Evolutionary conservation across 2,329 filamentous ascomycete species (phyloP).

Genomic region (Cryphonectria parasitica): DNA sequence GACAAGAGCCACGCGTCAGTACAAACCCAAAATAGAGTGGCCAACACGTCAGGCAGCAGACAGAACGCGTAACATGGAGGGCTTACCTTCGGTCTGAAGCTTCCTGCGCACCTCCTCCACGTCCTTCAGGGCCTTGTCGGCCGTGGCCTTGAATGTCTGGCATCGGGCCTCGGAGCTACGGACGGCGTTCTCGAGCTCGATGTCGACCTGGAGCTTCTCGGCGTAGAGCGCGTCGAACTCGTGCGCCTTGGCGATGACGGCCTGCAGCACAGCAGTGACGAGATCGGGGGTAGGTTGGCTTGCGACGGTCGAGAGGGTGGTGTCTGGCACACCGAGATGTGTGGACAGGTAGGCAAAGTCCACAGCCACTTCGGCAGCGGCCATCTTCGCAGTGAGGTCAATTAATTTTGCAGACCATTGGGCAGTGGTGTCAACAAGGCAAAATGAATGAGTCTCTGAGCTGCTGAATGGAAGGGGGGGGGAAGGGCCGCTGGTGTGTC

Average conservation of each 20-base stretch:
- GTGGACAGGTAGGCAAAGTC: conserved; percentile 75
- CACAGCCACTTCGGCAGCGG: conserved; percentile 54
- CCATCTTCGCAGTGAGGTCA: conserved; percentile 51
- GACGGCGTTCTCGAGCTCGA: conserved; percentile 90
- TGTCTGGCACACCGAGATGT: conserved; percentile 70
- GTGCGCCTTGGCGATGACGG: conserved; percentile 77
- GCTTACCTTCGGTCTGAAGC: conserved; percentile 78
- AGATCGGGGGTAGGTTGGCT: conserved; percentile 77
- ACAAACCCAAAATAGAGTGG: not conserved
- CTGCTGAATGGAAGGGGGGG: not conserved
- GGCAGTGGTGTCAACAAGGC: not conserved
- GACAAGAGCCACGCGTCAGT: conserved; percentile 32
- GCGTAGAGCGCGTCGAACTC: conserved; percentile 82
- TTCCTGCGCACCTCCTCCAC: conserved; percentile 80
- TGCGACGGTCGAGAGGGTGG: conserved; percentile 62
- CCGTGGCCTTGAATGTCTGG: conserved; percentile 77
- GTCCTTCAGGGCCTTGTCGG: conserved; percentile 83
- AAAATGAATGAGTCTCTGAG: not conserved
- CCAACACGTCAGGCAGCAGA: conserved; percentile 6
- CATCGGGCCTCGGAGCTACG: conserved; percentile 81
- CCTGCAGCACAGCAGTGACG: conserved; percentile 73
- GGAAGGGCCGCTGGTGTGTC: not conserved
- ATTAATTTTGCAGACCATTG: conserved; percentile 24
- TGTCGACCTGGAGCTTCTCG: conserved; percentile 86
- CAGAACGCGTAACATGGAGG: conserved; percentile 11